Evolutionary conservation across 2,329 filamentous ascomycete genomes (phyloP).

Genomic region (Diaporthe vaccinii): DNA sequence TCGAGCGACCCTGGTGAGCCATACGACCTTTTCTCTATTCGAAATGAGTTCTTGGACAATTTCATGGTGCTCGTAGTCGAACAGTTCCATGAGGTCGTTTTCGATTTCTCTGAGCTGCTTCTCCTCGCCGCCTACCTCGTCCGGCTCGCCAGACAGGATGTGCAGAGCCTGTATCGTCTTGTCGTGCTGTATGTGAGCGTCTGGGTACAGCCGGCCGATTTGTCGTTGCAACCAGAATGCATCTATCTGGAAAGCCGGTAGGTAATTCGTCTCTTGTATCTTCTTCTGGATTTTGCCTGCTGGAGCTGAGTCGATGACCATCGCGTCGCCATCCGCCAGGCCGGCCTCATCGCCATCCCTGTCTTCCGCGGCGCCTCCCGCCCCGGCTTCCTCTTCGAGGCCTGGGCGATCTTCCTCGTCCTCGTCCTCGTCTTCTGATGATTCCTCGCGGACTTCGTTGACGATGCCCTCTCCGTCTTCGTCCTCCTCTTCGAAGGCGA

Average conservation of each 20-base stretch:
- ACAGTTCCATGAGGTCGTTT: conserved; percentile 98
- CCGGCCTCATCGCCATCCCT: conserved; percentile 64
- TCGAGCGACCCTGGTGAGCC: conserved; percentile 89
- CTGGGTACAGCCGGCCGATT: conserved; percentile 88
- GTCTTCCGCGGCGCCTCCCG: conserved; percentile 62
- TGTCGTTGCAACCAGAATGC: conserved; percentile 97
- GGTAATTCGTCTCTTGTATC: conserved; percentile 69
- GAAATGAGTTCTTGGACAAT: conserved; percentile 90
- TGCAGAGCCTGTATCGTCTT: conserved; percentile 89
- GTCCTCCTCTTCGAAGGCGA: conserved; percentile 94
- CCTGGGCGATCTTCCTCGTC: conserved; percentile 71
- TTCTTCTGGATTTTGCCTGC: conserved; percentile 61
- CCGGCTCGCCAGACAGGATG: conserved; percentile 82
- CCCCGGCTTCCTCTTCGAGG: conserved; percentile 64
- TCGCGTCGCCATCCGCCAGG: conserved; percentile 76
- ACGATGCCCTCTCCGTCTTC: conserved; percentile 84
- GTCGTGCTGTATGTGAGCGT: conserved; percentile 92
- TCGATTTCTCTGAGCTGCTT: conserved; percentile 93
- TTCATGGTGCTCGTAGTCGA: conserved; percentile 96
- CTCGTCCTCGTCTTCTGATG: conserved; percentile 75
- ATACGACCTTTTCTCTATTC: conserved; percentile 94
- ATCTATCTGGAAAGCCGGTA: conserved; percentile 91
- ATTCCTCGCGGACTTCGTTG: conserved; percentile 89
- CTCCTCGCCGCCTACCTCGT: conserved; percentile 80
- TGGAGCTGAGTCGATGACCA: conserved; percentile 82